Evolutionary conservation across 2,329 filamentous ascomycete genomes (phyloP).

Genomic region (Nectriaceae sp.): DNA sequence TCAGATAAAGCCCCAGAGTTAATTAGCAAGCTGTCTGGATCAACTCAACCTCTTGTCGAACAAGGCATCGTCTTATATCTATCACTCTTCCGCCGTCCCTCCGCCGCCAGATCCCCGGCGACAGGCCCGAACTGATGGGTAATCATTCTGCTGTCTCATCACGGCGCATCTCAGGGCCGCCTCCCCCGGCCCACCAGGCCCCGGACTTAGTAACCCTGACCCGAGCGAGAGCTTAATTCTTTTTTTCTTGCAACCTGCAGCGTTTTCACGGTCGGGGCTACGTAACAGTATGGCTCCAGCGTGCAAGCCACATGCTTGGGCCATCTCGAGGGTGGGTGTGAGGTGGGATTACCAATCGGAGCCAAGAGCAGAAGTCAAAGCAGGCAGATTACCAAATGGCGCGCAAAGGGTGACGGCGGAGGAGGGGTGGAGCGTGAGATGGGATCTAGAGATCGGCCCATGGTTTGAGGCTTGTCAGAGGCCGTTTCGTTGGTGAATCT

Average conservation of each 20-base stretch:
- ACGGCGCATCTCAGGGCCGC: neutral
- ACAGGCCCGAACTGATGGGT: slow-evolving; percentile 8
- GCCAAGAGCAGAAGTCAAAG: neutral
- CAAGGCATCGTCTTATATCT: slow-evolving; percentile 20
- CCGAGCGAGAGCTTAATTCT: no score
- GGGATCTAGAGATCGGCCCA: no score
- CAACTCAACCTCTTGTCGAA: neutral
- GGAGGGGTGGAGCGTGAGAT: slow-evolving; percentile 1
- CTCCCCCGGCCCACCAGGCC: neutral
- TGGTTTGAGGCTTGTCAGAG: no score
- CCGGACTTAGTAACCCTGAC: neutral
- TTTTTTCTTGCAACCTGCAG: no score
- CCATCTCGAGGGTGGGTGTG: slow-evolving; percentile 11
- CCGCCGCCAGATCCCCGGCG: neutral
- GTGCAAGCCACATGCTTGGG: slow-evolving; percentile 14
- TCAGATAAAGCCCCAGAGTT: neutral
- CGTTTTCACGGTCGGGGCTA: neutral
- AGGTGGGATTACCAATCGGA: slow-evolving; percentile 25
- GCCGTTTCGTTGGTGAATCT: no score
- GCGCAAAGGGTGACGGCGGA: neutral
- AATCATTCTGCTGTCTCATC: slow-evolving; percentile 4
- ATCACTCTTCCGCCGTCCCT: neutral
- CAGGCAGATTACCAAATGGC: neutral
- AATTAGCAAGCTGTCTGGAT: neutral
- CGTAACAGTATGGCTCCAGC: slow-evolving; percentile 1